Evolutionary conservation across 257 asterid species (phyloP).

Genomic region (Petrea volubilis): DNA sequence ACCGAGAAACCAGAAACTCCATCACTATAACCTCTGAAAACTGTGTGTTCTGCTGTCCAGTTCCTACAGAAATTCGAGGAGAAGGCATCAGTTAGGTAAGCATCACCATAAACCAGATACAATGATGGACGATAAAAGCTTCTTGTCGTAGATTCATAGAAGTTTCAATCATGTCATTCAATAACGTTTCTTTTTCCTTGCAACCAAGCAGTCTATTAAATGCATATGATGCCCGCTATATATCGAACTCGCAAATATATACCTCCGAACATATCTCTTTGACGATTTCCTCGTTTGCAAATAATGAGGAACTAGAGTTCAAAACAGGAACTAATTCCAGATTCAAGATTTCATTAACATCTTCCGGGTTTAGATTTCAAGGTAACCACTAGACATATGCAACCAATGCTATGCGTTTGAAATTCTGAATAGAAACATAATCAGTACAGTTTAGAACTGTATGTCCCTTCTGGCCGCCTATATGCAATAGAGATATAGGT

Average conservation of each 20-base stretch:
- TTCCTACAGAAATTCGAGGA: constrained; percentile 46
- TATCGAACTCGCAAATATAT: no score
- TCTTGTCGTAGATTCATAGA: neutral
- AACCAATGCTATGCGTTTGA: neutral
- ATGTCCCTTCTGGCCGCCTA: no score
- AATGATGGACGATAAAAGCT: neutral
- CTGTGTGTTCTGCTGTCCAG: constrained; percentile 68
- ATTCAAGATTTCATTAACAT: neutral
- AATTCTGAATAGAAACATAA: neutral
- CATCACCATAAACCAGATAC: neutral
- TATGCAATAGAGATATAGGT: no score
- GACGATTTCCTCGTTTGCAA: neutral
- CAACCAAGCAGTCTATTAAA: neutral
- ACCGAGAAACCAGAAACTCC: constrained; percentile 83
- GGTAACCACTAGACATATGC: neutral
- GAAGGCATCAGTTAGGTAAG: constrained; percentile 12
- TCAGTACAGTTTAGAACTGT: no score
- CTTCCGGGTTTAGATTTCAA: neutral
- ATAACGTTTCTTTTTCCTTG: neutral
- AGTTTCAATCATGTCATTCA: neutral
- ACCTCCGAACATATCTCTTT: neutral
- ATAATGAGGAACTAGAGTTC: neutral
- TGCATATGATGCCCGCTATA: neutral
- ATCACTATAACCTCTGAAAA: constrained; percentile 74
- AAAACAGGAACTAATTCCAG: neutral